Percentiles rank a stretch among this genome's conserved stretches.
Evolutionary conservation across 2,329 filamentous ascomycete genomes (phyloP).

Genomic region (Sclerotinia sclerotiorum): DNA sequence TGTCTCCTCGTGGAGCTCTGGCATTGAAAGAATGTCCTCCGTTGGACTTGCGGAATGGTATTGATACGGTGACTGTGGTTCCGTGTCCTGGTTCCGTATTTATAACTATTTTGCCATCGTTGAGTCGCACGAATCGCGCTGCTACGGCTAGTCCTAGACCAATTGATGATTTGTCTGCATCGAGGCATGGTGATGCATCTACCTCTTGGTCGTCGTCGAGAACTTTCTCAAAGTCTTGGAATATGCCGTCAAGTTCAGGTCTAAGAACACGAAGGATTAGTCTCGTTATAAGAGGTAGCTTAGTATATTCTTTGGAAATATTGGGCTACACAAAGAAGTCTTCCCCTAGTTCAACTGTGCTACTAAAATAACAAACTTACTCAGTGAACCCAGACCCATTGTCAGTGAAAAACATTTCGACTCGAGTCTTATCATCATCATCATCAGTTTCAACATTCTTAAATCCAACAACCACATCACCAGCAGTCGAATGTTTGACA

Average conservation of each 20-base stretch:
- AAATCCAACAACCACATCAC: slow-evolving; percentile 26
- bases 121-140: slow-evolving; percentile 32
- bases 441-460: slow-evolving; percentile 24
- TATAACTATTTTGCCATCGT: slow-evolving; percentile 33
- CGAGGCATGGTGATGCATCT: slow-evolving; percentile 30
- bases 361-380: background rate
- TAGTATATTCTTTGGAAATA: slow-evolving; percentile 51
- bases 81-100: slow-evolving; percentile 27
- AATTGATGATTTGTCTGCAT: slow-evolving; percentile 19
- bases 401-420: slow-evolving; percentile 32
- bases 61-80: slow-evolving; percentile 32
- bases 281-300: slow-evolving; percentile 71
- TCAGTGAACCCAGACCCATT: slow-evolving; percentile 31
- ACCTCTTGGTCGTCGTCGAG: slow-evolving; percentile 47
- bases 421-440: slow-evolving; percentile 26
- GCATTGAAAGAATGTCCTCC: background rate
- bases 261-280: slow-evolving; percentile 70
- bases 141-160: slow-evolving; percentile 32
- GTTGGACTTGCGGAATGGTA: slow-evolving; percentile 31
- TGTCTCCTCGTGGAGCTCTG: no score
- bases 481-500: slow-evolving; percentile 29
- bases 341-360: no score
- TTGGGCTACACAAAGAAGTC: slow-evolving; percentile 39
- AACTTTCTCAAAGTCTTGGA: slow-evolving; percentile 60
- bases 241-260: slow-evolving; percentile 55